Evolutionary conservation across 352 stramenopile species (phyloP), one percentile per base, ranked within the genome.

Genomic region (Thalassiosira livingstoniorum): DNA sequence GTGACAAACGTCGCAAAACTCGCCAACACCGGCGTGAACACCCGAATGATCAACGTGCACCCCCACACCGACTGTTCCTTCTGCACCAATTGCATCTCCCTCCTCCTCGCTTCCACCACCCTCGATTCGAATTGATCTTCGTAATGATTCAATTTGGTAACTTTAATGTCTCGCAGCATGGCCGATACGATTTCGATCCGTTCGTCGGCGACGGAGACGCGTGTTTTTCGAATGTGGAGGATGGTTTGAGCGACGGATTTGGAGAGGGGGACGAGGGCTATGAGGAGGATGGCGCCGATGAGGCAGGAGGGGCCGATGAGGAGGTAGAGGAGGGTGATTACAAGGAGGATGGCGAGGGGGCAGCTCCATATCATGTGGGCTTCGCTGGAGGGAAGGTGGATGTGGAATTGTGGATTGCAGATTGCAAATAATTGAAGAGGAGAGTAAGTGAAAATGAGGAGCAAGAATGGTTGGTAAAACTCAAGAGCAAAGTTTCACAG

Each of bases 121-220:
- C 89, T 47, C 53, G 86, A 18, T 23, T 79, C 21, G 62, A 92
- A 95, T 15, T 79, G 86, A 25, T 74, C 65, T 80, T 95, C 92
- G 53, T 92, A 94, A 67, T 86, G 81, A 71, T 94, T 95, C 10
- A 95, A 77, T 76, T 95, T 95, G 0, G 89, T 90, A 34, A 94
- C 82, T 61, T 88, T 85, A 65, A 95, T 95, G 10, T 89, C 89
- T 54, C 86, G 61, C n/a, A 95, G 61, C 87, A 95, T 94, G 13
- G 78, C 66, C 29, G 35, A 82, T 0, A 83, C 77, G 37, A 88
- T 86, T 68, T 92, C 85, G 27, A 95, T 72, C 25, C 91, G 63
- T 62, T 83, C 54, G 73, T 95, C 91, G 1, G 87, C 87, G n/a
- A 71, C 71, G 11, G 62, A 65, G 0, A 90, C 83, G 2, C 91